Evolutionary conservation across 495 filamentous ascomycete species (phyloP), one percentile per base, ranked within the genome.

Genomic region (Neurospora sp.): DNA sequence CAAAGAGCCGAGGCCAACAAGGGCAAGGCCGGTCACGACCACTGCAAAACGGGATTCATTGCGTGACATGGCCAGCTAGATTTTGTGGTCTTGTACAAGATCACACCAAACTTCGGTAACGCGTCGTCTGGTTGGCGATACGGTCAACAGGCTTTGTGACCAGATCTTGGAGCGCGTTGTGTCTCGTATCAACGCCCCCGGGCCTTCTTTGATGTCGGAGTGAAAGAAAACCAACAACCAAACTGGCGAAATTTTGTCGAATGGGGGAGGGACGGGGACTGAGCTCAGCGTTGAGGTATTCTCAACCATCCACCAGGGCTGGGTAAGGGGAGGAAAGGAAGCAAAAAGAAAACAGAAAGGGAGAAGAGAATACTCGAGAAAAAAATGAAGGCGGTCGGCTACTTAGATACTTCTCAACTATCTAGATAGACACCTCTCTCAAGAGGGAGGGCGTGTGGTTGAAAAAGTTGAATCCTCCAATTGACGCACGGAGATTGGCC

Each of bases 1-100:
- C 62, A 82, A 38, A 10, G 85, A 82, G 72, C 78, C 79, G 39
- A 83, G 72, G n/a, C 78, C 77, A 69, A 83, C 78, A 16, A 81
- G 35, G 2, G 74, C 82, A 5, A 81, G 74, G 70, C 83, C 83
- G 35, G 82, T 77, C 39, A 69, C 81, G 69, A 79, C 79, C 46
- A 73, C 75, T 37, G 76, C 76, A 16, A 81, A 71, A 73, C 80
- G 73, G 40, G 77, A 79, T 62, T 74, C 79, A 78, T 79, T 71
- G 70, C 74, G 72, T 76, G 80, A 77, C 78, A 76, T 82, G 78
- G 70, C 39, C 70, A 62, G 16, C 31, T 66, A 66, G 31, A 66
- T 35, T 35, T 66, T 66, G 12, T 66, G 14, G 4, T 31, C 5
- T 14, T 66, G 54, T 66, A 35, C 27, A 7, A 66, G 54, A 35